A percentile compares a stretch with the other conserved stretches of the same genome.
phyloP scores from a whole-genome alignment of 2,329 filamentous ascomycete species.

The Metarhizium humberi region DNA sequence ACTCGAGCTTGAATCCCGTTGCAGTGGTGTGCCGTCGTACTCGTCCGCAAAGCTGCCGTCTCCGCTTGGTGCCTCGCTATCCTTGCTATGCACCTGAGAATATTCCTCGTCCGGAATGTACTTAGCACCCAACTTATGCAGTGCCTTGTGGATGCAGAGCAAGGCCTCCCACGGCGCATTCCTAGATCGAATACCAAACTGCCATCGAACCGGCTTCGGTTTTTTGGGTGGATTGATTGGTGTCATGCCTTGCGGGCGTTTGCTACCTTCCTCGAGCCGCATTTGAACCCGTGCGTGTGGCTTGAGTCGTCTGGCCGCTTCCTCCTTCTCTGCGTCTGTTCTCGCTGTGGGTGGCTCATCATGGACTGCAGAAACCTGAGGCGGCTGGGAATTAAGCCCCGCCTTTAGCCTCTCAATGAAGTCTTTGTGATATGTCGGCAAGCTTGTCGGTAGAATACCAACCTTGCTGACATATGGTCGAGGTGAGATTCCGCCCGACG shows the following conservation, averaged over 20 bases:
- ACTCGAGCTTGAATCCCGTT: slow-evolving; percentile 26
- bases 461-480: slow-evolving; percentile 71
- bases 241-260: slow-evolving; percentile 52
- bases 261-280: slow-evolving; percentile 55
- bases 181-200: slow-evolving; percentile 91
- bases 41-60: slow-evolving; percentile 32
- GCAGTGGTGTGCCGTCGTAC: slow-evolving; percentile 23
- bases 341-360: slow-evolving; percentile 42
- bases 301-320: slow-evolving; percentile 71
- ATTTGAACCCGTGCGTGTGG: slow-evolving; percentile 70
- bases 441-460: slow-evolving; percentile 80
- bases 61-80: slow-evolving; percentile 24
- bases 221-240: slow-evolving; percentile 59
- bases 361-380: slow-evolving; percentile 32
- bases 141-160: slow-evolving; percentile 86
- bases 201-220: slow-evolving; percentile 80
- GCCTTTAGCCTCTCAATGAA: slow-evolving; percentile 68
- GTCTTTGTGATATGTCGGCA: slow-evolving; percentile 84
- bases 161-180: slow-evolving; percentile 93
- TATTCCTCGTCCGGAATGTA: slow-evolving; percentile 66
- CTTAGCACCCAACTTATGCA: slow-evolving; percentile 78
- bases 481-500: slow-evolving; percentile 37
- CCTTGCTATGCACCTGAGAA: slow-evolving; percentile 35
- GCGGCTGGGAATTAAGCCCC: slow-evolving; percentile 34
- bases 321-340: slow-evolving; percentile 68